Conservation (phyloP, 257 asterid species). For the Petunia axillaris region DNA sequence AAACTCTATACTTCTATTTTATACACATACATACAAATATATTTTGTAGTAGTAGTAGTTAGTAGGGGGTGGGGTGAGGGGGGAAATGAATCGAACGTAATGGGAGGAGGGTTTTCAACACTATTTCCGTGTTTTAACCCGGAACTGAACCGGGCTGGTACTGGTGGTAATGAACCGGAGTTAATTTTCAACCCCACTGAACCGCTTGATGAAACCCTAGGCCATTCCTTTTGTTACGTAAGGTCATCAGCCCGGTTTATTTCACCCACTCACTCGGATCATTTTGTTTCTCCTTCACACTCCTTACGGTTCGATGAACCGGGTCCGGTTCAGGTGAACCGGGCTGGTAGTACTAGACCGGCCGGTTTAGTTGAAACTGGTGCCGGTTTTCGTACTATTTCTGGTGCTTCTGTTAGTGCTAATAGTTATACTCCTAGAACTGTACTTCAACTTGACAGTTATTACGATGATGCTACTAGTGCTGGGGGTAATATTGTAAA, state of each 20-base stretch:
- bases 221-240: constrained; percentile 98
- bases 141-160: constrained; percentile 59
- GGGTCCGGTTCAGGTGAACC: constrained; percentile 27
- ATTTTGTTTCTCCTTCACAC: constrained; percentile 86
- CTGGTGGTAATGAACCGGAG: constrained; percentile 50
- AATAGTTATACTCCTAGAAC: constrained; percentile 84
- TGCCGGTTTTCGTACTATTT: constrained; percentile 90
- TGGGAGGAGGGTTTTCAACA: constrained; percentile 97
- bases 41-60: neutral
- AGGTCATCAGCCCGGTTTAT: constrained; percentile 89
- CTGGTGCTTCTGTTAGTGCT: constrained; percentile 95
- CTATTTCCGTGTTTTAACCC: constrained; percentile 85
- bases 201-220: constrained; percentile 93
- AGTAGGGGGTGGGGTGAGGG: constrained; percentile 47
- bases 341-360: constrained; percentile 39
- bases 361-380: constrained; percentile 45
- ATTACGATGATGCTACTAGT: constrained; percentile 52
- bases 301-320: constrained; percentile 92
- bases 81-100: constrained; percentile 80
- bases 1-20: constrained; percentile 2
- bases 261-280: constrained; percentile 92
- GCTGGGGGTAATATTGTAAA: constrained; percentile 54
- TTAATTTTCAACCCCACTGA: constrained; percentile 54
- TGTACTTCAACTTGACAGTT: constrained; percentile 64
- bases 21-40: neutral